Percentiles rank a stretch among this genome's conserved stretches.
Evolutionary conservation across 2,329 filamentous ascomycete species (phyloP).

Genomic region (Arthroderma sp.): DNA sequence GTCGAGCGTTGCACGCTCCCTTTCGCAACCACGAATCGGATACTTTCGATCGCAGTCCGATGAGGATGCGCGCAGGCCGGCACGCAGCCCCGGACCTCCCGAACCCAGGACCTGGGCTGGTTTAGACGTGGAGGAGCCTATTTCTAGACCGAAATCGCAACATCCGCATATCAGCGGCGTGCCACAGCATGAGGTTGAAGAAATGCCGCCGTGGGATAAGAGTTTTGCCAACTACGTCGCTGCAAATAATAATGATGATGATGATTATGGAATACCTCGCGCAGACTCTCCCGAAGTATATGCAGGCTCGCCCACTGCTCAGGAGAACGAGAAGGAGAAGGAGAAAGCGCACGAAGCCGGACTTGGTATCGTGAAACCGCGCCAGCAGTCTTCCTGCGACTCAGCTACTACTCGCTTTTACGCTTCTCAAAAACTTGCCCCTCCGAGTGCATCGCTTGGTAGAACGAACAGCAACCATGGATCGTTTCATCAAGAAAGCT

Average conservation of each 20-base stretch:
- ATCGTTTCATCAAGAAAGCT: conserved; percentile 51
- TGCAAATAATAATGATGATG: conserved; percentile 14
- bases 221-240: neutral
- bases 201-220: conserved; percentile 3
- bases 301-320: conserved; percentile 9
- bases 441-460: conserved; percentile 30
- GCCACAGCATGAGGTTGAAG: conserved; percentile 34
- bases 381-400: conserved; percentile 22
- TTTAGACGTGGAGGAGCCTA: conserved; percentile 30
- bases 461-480: conserved; percentile 38
- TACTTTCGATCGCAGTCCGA: conserved; percentile 67
- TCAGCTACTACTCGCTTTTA: conserved; percentile 17
- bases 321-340: conserved; percentile 1
- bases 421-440: conserved; percentile 31
- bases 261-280: conserved; percentile 17
- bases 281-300: conserved; percentile 22
- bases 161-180: conserved; percentile 60
- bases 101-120: no score
- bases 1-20: conserved; percentile 66
- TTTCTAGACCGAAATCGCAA: conserved; percentile 54
- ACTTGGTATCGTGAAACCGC: conserved; percentile 15
- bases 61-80: conserved; percentile 33
- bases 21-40: conserved; percentile 63
- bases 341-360: conserved; percentile 9
- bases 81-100: conserved; percentile 18